Evolutionary conservation across 2,329 filamentous ascomycete genomes (phyloP), one percentile per base, ranked within the genome.

Genomic region (Chaetomiaceae sp.): DNA sequence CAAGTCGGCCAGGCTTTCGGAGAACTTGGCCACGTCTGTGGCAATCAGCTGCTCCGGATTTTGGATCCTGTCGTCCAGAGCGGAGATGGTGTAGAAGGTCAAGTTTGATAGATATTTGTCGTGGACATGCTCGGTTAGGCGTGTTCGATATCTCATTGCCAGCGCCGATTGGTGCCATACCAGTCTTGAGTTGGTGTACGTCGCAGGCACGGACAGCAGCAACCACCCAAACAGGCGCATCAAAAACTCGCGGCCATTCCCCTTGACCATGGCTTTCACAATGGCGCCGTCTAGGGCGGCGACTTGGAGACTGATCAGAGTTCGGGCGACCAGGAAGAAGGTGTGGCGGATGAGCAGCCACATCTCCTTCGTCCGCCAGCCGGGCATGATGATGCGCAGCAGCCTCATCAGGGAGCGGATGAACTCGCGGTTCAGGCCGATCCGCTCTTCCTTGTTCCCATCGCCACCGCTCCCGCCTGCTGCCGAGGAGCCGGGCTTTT

Each of bases 151-250:
- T 61, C 91, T 87, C 24, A 98, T 73, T 0, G 91, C 89, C 35
- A 98, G 78, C 64, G 94, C 89, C 61, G 90, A 94, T 71, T 98
- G 93, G 62, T 98, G 93, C 65, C 95, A 97, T 20, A 90, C 94
- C 35, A 97, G 76, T 93, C 98, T 98, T 1, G 90, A 96, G 67
- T 98, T 98, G 33, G 93, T 98, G 64, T 97, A 96, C 0, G 93
- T 97, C 1, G 93, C 93, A 9, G 93, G 93, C 14, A 98, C 77
- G 20, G 93, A 91, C 55, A 98, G 93, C 45, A 91, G 65, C 93
- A 98, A 98, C 93, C 93, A 98, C 89, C 91, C 96, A 6, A 94
- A 79, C 58, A 98, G 82, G 0, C 88, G 83, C 57, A 83, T 82
- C 58, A 97, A 62, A 56, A 98, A 98, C 55, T 95, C 89, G 65